Conservation (phyloP, 192 early-diverging fungal genomes). For the Pilobolus umbonatus region DNA sequence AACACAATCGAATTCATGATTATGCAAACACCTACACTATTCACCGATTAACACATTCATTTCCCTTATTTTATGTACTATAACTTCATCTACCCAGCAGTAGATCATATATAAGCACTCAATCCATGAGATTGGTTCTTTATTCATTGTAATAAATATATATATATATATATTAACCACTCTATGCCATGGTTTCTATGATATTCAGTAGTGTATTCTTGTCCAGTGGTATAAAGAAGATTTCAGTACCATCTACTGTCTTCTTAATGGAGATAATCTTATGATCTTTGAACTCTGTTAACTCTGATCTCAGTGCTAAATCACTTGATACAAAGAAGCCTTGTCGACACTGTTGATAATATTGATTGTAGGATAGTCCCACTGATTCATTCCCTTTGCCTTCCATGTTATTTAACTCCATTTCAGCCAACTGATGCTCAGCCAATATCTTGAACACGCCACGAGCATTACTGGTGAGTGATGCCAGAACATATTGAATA, state of each 20-base stretch:
- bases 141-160: too few species aligned
- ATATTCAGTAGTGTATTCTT: slow-evolving; percentile 56
- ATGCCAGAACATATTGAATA: slow-evolving; percentile 75
- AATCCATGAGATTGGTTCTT: too few species aligned
- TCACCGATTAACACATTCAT: slow-evolving; percentile 11
- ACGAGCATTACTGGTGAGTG: slow-evolving; percentile 79
- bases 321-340: slow-evolving; percentile 80
- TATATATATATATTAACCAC: not conserved
- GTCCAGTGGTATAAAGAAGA: slow-evolving; percentile 72
- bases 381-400: slow-evolving; percentile 23
- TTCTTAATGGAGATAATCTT: slow-evolving; percentile 70
- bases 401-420: slow-evolving; percentile 30
- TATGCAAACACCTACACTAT: slow-evolving; percentile 39
- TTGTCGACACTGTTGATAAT: slow-evolving; percentile 72
- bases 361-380: slow-evolving; percentile 63
- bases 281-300: slow-evolving; percentile 94
- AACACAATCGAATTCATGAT: slow-evolving; percentile 64
- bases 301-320: slow-evolving; percentile 80
- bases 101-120: too few species aligned
- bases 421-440: slow-evolving; percentile 66
- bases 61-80: too few species aligned
- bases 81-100: too few species aligned
- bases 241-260: slow-evolving; percentile 57
- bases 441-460: slow-evolving; percentile 83
- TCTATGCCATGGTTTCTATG: slow-evolving; percentile 57